Evolutionary conservation across 495 filamentous ascomycete genomes (phyloP), one percentile per base, ranked within the genome.

Genomic region (Cercophora sp.): DNA sequence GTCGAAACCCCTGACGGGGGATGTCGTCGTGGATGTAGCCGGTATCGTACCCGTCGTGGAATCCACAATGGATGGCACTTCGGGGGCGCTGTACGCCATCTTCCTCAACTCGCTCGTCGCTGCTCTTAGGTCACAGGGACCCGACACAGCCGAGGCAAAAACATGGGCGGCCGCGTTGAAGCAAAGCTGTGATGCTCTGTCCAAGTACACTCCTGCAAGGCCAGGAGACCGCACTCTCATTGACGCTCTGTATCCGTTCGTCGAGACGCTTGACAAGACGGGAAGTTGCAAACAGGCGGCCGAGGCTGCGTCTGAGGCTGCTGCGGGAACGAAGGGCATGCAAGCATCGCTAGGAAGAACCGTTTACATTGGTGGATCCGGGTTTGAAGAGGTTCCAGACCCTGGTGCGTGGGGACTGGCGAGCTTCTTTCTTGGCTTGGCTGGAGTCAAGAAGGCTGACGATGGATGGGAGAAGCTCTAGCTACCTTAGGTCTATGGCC

Each of bases 51-150:
- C 78, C 6, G 80, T 91, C 4, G 83, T 97, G n/a, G 93, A 98
- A 65, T 84, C 70, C 34, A 82, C 75, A 35, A 98, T 98, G 93
- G 93, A 96, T 63, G 93, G 93, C 42, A 98, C 93, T 9, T 96
- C 90, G 0, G 93, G 93, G 2, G 93, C 94, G 4, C 75, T 98
- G 23, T 96, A 95, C 67, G 88, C 91, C 31, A 98, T 98, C 57
- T 98, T 96, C 77, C 78, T 98, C 46, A 96, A 96, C 66, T 83
- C 91, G 0, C 83, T 98, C 1, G 85, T 87, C 16, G 82, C 86
- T 53, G 83, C 85, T 1, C 74, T 98, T 11, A 83, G 85, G 26
- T 72, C 73, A 8, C 78, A 86, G 46, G 51, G 60, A 4, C 50
- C 63, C 0, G 70, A 74, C 22, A 68, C 79, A 32, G 54, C 73